phyloP scores from a whole-genome alignment of 768 basidiomycete genomes.

The Termitomyces sp. region DNA sequence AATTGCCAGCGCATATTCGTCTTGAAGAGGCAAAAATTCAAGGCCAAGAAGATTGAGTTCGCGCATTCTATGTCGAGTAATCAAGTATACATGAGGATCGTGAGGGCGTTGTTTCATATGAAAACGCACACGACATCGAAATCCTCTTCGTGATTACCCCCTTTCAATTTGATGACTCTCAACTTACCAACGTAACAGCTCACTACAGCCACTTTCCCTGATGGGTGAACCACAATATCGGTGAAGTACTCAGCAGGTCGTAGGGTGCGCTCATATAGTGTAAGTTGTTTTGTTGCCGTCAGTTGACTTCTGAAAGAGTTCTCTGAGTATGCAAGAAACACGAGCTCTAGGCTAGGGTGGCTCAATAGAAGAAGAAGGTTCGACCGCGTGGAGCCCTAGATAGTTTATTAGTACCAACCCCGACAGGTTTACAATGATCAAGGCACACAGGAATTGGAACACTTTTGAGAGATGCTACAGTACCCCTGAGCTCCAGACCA shows the following conservation, averaged over 20 bases:
- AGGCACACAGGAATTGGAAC: conserved; percentile 47
- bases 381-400: conserved; percentile 30
- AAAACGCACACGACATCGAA: conserved; percentile 59
- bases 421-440: conserved; percentile 2
- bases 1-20: conserved; percentile 54
- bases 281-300: conserved; percentile 34
- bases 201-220: conserved; percentile 53
- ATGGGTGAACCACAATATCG: conserved; percentile 60
- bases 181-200: conserved; percentile 69
- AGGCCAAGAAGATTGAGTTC: conserved; percentile 68
- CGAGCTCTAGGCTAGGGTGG: conserved; percentile 69
- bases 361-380: conserved; percentile 66
- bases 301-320: conserved; percentile 29
- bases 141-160: conserved; percentile 47
- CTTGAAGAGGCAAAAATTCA: conserved; percentile 47
- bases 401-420: conserved; percentile 8
- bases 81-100: not conserved
- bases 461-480: conserved; percentile 48
- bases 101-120: not conserved
- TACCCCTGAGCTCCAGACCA: conserved; percentile 63
- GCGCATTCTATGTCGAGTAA: conserved; percentile 36
- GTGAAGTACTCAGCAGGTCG: conserved; percentile 68
- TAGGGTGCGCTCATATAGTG: conserved; percentile 51
- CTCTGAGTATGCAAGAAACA: conserved; percentile 52
- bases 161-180: conserved; percentile 52